phyloP scores from a whole-genome alignment of 352 stramenopile genomes.

The Globisporangium camurandrum region DNA sequence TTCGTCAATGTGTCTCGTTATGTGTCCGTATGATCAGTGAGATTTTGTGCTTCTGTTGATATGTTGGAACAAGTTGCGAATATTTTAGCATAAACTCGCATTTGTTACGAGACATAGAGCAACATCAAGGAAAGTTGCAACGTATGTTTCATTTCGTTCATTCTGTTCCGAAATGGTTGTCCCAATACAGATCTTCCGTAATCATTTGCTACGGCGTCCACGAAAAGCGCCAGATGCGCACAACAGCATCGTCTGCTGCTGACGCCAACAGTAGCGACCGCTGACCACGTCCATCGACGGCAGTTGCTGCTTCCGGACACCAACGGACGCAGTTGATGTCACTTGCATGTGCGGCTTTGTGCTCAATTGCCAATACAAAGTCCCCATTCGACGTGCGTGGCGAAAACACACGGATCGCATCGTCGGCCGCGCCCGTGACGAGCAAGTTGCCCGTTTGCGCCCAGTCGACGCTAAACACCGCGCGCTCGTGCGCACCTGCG shows the following conservation, averaged over 20 bases:
- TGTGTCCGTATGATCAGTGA: not conserved
- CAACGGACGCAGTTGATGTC: slow-evolving; percentile 83
- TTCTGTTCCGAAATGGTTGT: too few species aligned
- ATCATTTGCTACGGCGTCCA: slow-evolving; percentile 5
- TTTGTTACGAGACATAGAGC: too few species aligned
- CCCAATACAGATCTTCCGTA: too few species aligned
- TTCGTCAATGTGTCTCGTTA: not conserved
- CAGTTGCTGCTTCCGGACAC: slow-evolving; percentile 26
- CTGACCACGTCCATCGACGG: slow-evolving; percentile 10
- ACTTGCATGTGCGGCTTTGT: slow-evolving; percentile 52
- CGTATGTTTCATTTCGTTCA: too few species aligned
- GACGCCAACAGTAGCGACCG: slow-evolving; percentile 58
- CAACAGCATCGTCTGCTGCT: slow-evolving; percentile 46
- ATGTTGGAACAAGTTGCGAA: too few species aligned
- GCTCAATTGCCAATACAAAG: slow-evolving; percentile 65
- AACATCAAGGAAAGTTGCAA: too few species aligned
- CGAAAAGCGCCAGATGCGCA: slow-evolving; percentile 65
- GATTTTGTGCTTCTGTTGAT: too few species aligned
- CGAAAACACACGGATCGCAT: slow-evolving; percentile 88
- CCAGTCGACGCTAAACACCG: slow-evolving; percentile 93
- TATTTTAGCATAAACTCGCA: too few species aligned
- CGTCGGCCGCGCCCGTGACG: slow-evolving; percentile 87
- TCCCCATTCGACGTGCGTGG: slow-evolving; percentile 15
- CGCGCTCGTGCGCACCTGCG: slow-evolving; percentile 77
- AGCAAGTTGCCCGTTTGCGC: slow-evolving; percentile 79